phyloP scores from a whole-genome alignment of 2,329 filamentous ascomycete genomes.

The Microdochium nivale region DNA sequence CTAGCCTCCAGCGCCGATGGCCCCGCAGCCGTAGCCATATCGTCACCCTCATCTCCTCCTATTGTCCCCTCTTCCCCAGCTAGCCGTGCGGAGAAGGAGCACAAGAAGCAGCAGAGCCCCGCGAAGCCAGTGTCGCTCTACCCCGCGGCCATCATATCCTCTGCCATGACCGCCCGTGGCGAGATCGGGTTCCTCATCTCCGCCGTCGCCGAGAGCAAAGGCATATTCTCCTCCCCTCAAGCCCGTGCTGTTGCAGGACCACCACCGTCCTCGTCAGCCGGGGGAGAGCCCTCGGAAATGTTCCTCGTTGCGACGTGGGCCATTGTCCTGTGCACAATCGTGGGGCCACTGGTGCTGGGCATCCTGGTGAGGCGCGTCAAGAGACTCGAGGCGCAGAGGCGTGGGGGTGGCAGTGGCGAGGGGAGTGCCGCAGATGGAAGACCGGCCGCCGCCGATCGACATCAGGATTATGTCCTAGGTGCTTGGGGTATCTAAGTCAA shows the following conservation, averaged over 20 bases:
- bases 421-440: too few species aligned
- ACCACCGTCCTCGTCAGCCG: too few species aligned
- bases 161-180: constrained; percentile 65
- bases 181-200: constrained; percentile 75
- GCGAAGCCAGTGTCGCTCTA: constrained; percentile 54
- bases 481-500: constrained; percentile 14
- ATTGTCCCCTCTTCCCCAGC: not conserved
- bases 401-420: too few species aligned
- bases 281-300: constrained; percentile 28
- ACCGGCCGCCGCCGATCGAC: too few species aligned
- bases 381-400: constrained; percentile 16
- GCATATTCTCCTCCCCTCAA: constrained; percentile 24
- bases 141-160: constrained; percentile 56
- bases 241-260: not conserved
- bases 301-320: constrained; percentile 47
- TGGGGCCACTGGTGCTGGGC: constrained; percentile 40
- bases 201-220: constrained; percentile 50
- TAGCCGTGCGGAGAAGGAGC: too few species aligned
- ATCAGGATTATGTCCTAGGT: constrained; percentile 12
- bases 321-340: constrained; percentile 44
- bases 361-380: constrained; percentile 34
- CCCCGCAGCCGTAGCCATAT: not conserved
- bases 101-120: constrained; percentile 8
- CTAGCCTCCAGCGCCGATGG: not conserved
- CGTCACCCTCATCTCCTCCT: not conserved